Evolutionary conservation across 2,329 filamentous ascomycete genomes (phyloP), one percentile per base, ranked within the genome.

Genomic region (Herpotrichia juniperi): DNA sequence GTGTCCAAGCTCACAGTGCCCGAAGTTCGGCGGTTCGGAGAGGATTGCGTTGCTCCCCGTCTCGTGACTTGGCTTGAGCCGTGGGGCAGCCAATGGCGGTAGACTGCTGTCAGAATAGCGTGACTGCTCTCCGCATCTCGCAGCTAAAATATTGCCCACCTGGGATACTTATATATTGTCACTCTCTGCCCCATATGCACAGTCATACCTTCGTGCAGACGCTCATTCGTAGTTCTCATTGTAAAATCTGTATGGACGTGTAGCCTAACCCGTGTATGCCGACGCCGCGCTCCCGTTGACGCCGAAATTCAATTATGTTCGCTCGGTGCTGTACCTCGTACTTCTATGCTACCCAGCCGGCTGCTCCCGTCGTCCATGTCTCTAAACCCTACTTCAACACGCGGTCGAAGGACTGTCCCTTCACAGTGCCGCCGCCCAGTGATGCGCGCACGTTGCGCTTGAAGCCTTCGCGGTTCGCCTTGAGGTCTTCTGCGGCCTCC

Each of bases 401-500:
- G 46, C 87, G 81, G 58, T 97, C 92, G 68, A 92, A 99, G 6
- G 76, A 74, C 62, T 87, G 81, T 2, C 87, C 88, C 74, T 86
- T 87, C 34, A 97, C 87, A 1, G 78, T 77, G 6, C 92, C 91
- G 46, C 94, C 94, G 3, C 79, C 81, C 90, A 99, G 96, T 6
- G 91, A 83, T 19, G 82, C 83, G 66, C 90, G 84, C 32, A 97
- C 94, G 69, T 97, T 97, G 55, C 91, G 83, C 81, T 93, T 94
- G 78, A 99, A 99, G 25, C 82, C 85, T 48, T 97, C 94, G 31
- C 92, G 81, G 74, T 94, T 96, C 42, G 82, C 81, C 66, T 93
- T 87, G 63, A 99, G 80, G 70, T 97, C 94, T 56, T 97, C 92
- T 3, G 94, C 94, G 0, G 94, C 94, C 68, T 97, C 93, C 80